Evolutionary conservation across 1,284 basidiomycete species (phyloP).

Genomic region (Fistulinella staudtii): DNA sequence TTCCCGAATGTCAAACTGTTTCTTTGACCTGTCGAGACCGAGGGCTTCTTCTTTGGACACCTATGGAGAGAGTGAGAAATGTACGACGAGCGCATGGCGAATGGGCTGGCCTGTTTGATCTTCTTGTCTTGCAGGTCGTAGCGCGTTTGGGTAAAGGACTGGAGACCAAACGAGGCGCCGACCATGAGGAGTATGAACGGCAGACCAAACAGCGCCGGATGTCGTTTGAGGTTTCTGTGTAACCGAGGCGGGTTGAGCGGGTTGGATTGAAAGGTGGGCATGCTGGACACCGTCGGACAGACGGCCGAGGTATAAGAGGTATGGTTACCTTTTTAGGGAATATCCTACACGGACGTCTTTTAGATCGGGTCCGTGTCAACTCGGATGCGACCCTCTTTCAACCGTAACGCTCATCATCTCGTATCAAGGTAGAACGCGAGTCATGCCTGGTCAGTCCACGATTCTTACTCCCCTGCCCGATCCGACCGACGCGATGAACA

Average conservation of each 20-base stretch:
- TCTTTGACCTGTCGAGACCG: conserved; percentile 73
- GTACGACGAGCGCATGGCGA: not conserved
- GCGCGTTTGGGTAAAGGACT: conserved; percentile 83
- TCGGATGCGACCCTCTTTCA: conserved; percentile 1
- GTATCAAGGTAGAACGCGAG: too few species aligned
- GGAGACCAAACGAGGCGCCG: conserved; percentile 81
- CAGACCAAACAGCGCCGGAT: conserved; percentile 77
- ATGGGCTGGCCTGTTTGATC: conserved; percentile 58
- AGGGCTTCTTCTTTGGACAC: conserved; percentile 83
- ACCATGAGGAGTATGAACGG: conserved; percentile 88
- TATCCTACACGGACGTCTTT: too few species aligned
- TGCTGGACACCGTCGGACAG: conserved; percentile 20
- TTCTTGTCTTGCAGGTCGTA: conserved; percentile 88
- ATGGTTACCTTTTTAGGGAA: too few species aligned
- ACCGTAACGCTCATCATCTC: too few species aligned
- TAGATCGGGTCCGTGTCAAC: conserved; percentile 2
- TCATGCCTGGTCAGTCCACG: conserved; percentile 28
- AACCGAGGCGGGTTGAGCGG: conserved; percentile 46
- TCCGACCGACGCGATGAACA: too few species aligned
- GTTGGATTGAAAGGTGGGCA: conserved; percentile 59
- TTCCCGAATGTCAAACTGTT: conserved; percentile 89
- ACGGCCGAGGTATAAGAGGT: too few species aligned
- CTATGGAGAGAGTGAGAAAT: conserved; percentile 32
- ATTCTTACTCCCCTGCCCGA: too few species aligned
- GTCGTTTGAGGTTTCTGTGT: conserved; percentile 46